Evolutionary conservation across 2,329 filamentous ascomycete species (phyloP).

Genomic region (Sclerotinia spermophila): DNA sequence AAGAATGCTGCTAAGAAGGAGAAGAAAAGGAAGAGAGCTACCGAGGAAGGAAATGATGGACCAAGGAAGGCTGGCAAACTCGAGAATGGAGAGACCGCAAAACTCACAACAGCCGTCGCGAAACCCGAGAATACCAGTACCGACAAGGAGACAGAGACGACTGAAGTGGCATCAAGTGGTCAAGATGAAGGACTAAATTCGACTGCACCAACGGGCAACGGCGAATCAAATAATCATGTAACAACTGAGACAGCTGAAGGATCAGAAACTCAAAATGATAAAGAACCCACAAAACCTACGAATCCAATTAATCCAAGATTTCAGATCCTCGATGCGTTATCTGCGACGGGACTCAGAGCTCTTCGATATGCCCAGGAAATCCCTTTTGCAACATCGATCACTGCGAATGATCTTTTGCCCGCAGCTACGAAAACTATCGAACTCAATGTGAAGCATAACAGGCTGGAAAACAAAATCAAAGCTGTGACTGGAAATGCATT

Average conservation of each 20-base stretch:
- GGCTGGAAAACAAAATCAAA: constrained; percentile 64
- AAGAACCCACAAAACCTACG: constrained; percentile 9
- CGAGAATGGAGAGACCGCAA: constrained; percentile 10
- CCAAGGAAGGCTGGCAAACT: constrained; percentile 38
- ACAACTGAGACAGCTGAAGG: not conserved
- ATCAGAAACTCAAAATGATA: not conserved
- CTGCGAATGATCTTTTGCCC: constrained; percentile 82
- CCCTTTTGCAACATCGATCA: constrained; percentile 75
- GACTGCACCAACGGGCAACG: not conserved
- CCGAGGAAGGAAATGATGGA: constrained; percentile 33
- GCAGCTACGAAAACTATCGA: constrained; percentile 77
- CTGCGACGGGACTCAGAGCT: constrained; percentile 86
- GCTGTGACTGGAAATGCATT: constrained; percentile 79
- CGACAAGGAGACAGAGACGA: not conserved
- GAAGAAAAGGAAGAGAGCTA: constrained; percentile 48
- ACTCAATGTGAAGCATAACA: constrained; percentile 81
- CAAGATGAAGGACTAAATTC: not conserved
- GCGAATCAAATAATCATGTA: not conserved
- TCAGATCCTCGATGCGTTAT: constrained; percentile 90
- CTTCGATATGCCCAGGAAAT: constrained; percentile 90
- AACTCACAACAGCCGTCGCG: not conserved
- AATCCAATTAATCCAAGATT: constrained; percentile 46
- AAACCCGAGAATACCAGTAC: not conserved
- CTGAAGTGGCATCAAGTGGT: not conserved
- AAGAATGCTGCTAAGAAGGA: constrained; percentile 39